phyloP scores from a whole-genome alignment of 2,329 filamentous ascomycete genomes.

The Penicillium hordei region DNA sequence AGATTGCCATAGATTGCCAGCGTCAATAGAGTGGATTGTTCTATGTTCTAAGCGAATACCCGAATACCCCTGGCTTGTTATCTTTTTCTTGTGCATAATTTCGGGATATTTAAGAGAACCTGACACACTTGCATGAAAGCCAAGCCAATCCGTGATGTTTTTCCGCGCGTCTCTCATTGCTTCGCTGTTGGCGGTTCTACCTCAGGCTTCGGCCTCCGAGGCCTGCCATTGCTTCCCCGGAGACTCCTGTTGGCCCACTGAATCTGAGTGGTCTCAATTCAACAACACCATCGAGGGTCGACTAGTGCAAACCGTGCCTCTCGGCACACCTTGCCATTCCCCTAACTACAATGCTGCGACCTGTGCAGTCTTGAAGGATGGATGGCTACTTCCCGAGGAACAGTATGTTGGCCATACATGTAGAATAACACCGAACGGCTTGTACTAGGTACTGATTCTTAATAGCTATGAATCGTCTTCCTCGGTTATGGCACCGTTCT shows the following conservation, averaged over 20 bases:
- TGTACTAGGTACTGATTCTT: not conserved
- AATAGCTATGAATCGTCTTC: constrained; percentile 59
- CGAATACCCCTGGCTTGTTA: not conserved
- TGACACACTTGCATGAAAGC: not conserved
- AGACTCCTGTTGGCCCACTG: constrained; percentile 56
- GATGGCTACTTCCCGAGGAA: constrained; percentile 48
- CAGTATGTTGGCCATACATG: constrained; percentile 41
- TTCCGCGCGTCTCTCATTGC: not conserved
- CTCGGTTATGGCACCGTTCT: constrained; percentile 43
- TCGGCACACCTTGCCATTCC: constrained; percentile 56
- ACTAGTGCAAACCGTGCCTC: constrained; percentile 54
- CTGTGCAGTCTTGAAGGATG: constrained; percentile 44
- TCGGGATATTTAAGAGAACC: not conserved
- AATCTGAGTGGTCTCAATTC: constrained; percentile 49
- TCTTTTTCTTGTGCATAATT: not conserved
- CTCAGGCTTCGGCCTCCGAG: not conserved
- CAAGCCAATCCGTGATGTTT: not conserved
- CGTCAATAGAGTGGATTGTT: not conserved
- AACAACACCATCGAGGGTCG: constrained; percentile 54
- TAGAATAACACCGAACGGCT: not conserved
- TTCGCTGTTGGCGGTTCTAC: constrained; percentile 2
- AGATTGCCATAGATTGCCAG: not conserved
- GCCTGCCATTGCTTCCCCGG: constrained; percentile 53
- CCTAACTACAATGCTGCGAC: constrained; percentile 47
- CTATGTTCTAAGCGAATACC: not conserved